A percentile compares a stretch with the other conserved stretches of the same genome.
Evolutionary conservation across 2,329 filamentous ascomycete species (phyloP).

Genomic region (Drechslerella coelobrocha): DNA sequence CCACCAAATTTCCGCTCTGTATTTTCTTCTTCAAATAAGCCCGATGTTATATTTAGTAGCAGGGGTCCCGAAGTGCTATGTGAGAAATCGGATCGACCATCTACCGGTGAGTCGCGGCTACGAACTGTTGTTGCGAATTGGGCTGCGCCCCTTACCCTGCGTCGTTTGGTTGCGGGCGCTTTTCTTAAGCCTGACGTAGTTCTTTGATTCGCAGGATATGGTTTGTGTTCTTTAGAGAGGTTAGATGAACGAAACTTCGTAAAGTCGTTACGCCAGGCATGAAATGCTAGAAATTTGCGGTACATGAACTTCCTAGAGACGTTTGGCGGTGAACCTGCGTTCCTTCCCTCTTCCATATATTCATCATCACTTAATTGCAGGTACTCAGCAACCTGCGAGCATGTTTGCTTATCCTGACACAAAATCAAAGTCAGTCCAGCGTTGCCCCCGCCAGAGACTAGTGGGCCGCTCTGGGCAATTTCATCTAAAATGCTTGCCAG

Average conservation of each 20-base stretch:
- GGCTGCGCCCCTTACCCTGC: constrained; percentile 81
- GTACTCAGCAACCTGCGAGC: constrained; percentile 86
- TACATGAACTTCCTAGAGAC: constrained; percentile 66
- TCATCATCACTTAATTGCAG: constrained; percentile 86
- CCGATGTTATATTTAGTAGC: constrained; percentile 63
- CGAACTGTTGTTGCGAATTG: constrained; percentile 19
- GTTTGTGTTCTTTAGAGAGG: constrained; percentile 49
- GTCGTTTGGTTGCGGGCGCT: constrained; percentile 81
- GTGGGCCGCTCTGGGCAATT: constrained; percentile 87
- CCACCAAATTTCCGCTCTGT: constrained; percentile 86
- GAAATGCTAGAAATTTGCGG: constrained; percentile 81
- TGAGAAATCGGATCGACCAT: constrained; percentile 68
- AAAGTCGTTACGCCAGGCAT: constrained; percentile 90
- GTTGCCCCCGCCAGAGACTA: constrained; percentile 80
- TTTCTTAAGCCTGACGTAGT: constrained; percentile 25
- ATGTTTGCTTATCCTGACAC: constrained; percentile 87
- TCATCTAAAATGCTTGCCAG: constrained; percentile 90
- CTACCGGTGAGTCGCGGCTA: constrained; percentile 72
- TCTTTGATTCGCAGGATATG: constrained; percentile 52
- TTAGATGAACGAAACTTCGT: constrained; percentile 71
- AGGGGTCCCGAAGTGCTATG: not conserved
- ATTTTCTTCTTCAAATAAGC: constrained; percentile 76
- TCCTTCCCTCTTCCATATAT: constrained; percentile 59
- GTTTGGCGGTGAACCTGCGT: not conserved
- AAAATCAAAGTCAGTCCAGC: constrained; percentile 94